Evolutionary conservation across 352 stramenopile species (phyloP), one percentile per base, ranked within the genome.

Genomic region (Phytophthora foliorum): DNA sequence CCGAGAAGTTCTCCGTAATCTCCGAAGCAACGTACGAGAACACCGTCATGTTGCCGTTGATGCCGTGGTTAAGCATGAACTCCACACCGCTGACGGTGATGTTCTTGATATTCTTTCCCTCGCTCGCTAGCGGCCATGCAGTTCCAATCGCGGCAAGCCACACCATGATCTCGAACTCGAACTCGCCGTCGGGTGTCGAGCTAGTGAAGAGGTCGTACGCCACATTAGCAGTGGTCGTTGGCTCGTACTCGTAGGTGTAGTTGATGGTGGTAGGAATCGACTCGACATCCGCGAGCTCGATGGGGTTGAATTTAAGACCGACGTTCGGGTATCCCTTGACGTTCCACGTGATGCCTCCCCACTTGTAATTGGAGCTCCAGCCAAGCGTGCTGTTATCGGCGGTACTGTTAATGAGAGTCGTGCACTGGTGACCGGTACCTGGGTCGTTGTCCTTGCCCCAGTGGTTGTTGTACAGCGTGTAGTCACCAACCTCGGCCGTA

Each of bases 151-250:
- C 67, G 16, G 67, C 67, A 25, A 82, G 61, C 71, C 75, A 80
- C 44, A 78, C 69, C 71, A 80, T 80, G 57, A 78, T 72, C 61
- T 78, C 71, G 36, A 67, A 77, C 53, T 82, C 62, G 29, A 73
- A 69, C 7, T 63, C 70, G 6, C 66, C 57, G 19, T 67, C 57
- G 0, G 55, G 54, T 13, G 63, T 75, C 22, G 74, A 77, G 6
- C 60, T 70, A 21, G 75, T 80, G 49, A 82, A 82, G n/a, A 82
- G 57, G 19, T 79, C 74, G 52, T 82, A 82, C 10, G 70, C 56
- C 24, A 72, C 57, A 25, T 72, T 69, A 8, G 63, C 56, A 4
- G 66, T 62, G 3, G 52, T 64, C 48, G 41, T 72, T 11, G 57
- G 57, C 3, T 56, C 54, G 58, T 75, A 75, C 63, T 74, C 56